Percentiles rank a stretch among this genome's conserved stretches.
Evolutionary conservation across 352 stramenopile genomes (phyloP).

Genomic region (Paralagenidium karlingii): DNA sequence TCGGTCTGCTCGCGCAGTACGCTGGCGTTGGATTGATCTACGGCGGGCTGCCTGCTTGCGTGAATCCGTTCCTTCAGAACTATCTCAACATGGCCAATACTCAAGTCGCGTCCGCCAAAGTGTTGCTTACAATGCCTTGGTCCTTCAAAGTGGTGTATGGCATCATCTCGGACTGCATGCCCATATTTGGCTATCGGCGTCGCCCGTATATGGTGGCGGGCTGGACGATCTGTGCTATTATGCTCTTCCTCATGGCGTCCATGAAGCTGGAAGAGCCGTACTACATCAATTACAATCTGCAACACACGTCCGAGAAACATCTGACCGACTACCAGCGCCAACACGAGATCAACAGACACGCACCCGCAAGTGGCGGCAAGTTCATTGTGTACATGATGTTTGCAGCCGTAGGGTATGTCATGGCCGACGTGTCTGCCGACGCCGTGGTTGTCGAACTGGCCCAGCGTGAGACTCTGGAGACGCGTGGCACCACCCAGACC

Average conservation of each 20-base stretch:
- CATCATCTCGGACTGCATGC: slow-evolving; percentile 47
- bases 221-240: slow-evolving; percentile 35
- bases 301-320: slow-evolving; percentile 20
- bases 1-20: slow-evolving; percentile 61
- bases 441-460: slow-evolving; percentile 52
- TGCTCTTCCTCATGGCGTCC: slow-evolving; percentile 36
- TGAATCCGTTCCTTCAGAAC: slow-evolving; percentile 65
- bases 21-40: slow-evolving; percentile 54
- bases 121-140: slow-evolving; percentile 46
- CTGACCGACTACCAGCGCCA: slow-evolving; percentile 10
- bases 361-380: slow-evolving; percentile 17
- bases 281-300: slow-evolving; percentile 18
- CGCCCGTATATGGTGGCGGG: slow-evolving; percentile 67
- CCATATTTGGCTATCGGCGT: slow-evolving; percentile 44
- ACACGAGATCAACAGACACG: slow-evolving; percentile 6
- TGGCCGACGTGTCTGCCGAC: slow-evolving; percentile 78
- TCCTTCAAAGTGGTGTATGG: slow-evolving; percentile 69
- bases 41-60: slow-evolving; percentile 36
- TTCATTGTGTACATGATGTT: slow-evolving; percentile 65
- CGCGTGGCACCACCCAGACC: slow-evolving; percentile 26
- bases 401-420: slow-evolving; percentile 75
- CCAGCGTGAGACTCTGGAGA: slow-evolving; percentile 30
- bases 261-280: slow-evolving; percentile 33
- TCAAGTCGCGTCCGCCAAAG: slow-evolving; percentile 30
- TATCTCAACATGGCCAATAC: slow-evolving; percentile 54